Evolutionary conservation across 139 green algal genomes (phyloP).

Genomic region (Gonium pectorale): DNA sequence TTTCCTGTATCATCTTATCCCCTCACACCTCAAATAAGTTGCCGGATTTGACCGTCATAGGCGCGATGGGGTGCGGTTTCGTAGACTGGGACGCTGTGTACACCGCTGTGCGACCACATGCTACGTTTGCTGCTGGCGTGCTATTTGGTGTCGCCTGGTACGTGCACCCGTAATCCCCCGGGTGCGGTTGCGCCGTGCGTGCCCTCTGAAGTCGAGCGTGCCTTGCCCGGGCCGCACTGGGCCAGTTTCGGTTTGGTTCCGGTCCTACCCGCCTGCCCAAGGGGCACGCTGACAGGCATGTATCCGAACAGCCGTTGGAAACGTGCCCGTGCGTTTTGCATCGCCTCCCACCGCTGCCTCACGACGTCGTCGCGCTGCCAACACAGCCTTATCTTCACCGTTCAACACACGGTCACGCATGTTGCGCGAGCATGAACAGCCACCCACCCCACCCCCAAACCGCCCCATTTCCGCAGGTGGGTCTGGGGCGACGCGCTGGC

Average conservation of each 20-base stretch:
- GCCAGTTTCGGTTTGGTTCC: too few species aligned
- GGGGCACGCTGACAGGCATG: too few species aligned
- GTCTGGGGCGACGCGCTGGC: conserved; percentile 32
- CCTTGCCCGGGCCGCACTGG: too few species aligned
- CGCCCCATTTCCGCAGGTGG: conserved; percentile 12
- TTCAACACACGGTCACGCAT: neutral
- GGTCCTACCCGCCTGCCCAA: too few species aligned
- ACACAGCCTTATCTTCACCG: neutral
- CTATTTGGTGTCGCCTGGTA: conserved; percentile 34
- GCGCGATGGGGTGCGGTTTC: conserved; percentile 21
- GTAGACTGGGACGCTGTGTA: conserved; percentile 38
- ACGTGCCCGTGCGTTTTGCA: too few species aligned
- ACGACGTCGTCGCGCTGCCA: neutral
- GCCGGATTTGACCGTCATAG: too few species aligned
- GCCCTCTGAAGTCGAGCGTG: too few species aligned
- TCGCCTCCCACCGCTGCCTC: neutral
- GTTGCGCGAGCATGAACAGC: neutral
- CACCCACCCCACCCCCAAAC: neutral
- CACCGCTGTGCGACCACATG: neutral
- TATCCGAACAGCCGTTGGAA: too few species aligned
- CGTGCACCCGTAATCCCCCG: neutral
- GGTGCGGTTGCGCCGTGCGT: neutral
- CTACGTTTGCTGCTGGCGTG: conserved; percentile 12
- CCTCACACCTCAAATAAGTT: neutral
- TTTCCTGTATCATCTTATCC: neutral